Conservation (phyloP, 345 rosid species). For the Garcia nutans region DNA sequence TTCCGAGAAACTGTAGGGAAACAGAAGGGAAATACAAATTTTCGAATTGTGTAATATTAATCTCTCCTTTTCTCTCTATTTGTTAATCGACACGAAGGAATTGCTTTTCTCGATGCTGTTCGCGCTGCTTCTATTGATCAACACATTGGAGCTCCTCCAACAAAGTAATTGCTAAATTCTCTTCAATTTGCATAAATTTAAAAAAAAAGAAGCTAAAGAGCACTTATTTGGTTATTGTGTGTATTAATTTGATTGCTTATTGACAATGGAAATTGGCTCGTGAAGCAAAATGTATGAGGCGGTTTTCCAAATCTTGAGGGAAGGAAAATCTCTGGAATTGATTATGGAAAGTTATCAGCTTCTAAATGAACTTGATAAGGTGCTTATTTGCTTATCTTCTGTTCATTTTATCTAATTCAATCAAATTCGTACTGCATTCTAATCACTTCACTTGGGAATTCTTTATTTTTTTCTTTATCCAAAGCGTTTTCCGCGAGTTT, state of each 20-base stretch:
- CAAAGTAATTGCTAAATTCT: slow-evolving; percentile 37
- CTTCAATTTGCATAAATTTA: not conserved
- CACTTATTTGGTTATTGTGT: not conserved
- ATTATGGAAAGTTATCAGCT: slow-evolving; percentile 70
- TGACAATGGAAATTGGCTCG: not conserved
- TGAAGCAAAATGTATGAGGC: slow-evolving; percentile 75
- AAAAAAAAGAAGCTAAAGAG: too few species aligned
- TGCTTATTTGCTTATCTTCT: slow-evolving; percentile 13
- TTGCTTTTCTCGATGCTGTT: slow-evolving; percentile 79
- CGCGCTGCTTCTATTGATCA: slow-evolving; percentile 55
- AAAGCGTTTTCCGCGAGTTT: slow-evolving; percentile 56
- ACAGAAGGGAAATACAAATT: not conserved
- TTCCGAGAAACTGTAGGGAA: slow-evolving; percentile 9
- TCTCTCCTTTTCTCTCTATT: not conserved
- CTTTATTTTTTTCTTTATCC: not conserved
- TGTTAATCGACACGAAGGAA: slow-evolving; percentile 34
- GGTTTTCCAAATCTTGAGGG: slow-evolving; percentile 58
- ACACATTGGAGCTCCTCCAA: slow-evolving; percentile 51
- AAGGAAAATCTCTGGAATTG: slow-evolving; percentile 62
- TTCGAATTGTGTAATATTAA: not conserved
- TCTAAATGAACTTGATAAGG: slow-evolving; percentile 63
- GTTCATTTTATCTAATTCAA: not conserved
- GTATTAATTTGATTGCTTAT: not conserved
- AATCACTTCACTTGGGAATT: not conserved
- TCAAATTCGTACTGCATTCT: slow-evolving; percentile 2